Percentiles rank a stretch among this genome's conserved stretches.
These are phyloP conservation scores for Camellia oleifera DNA, from an alignment of 179 eudicot species.

Conservation along the genomic window DNA sequence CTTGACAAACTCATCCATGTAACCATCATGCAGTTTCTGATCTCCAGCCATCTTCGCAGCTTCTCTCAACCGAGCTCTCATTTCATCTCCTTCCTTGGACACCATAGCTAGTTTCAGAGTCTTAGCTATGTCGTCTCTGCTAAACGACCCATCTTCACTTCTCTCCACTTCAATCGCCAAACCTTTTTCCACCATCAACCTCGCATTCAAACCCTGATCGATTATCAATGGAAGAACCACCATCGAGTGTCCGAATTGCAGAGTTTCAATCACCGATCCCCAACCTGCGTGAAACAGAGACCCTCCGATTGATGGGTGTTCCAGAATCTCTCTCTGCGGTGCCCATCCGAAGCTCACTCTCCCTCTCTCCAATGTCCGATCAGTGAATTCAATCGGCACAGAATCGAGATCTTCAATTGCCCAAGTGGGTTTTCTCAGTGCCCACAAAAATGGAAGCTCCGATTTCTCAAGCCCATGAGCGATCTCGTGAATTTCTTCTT, in stretches of 20 bases:
- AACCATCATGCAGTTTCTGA: constrained; percentile 26
- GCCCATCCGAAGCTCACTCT: constrained; percentile 30
- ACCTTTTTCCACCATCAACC: constrained; percentile 37
- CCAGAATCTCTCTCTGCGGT: constrained; percentile 32
- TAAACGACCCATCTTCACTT: constrained; percentile 32
- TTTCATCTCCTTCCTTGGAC: constrained; percentile 23
- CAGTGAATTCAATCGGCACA: constrained; percentile 16
- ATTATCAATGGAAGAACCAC: constrained; percentile 23
- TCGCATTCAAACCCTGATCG: constrained; percentile 22
- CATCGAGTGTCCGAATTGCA: constrained; percentile 25
- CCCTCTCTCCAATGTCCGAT: constrained; percentile 10
- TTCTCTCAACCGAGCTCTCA: constrained; percentile 25
- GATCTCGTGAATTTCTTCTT: constrained; percentile 23
- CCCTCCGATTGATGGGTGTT: constrained; percentile 28
- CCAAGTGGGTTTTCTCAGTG: constrained; percentile 21
- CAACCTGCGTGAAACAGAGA: constrained; percentile 29
- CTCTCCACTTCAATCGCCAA: constrained; percentile 37
- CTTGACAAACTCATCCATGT: constrained; percentile 30
- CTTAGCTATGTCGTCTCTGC: constrained; percentile 25
- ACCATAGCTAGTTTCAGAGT: constrained; percentile 32
- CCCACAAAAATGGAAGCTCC: constrained; percentile 28
- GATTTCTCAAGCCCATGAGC: constrained; percentile 30
- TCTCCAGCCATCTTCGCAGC: constrained; percentile 24
- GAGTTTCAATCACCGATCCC: constrained; percentile 21
- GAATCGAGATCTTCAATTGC: background rate